A percentile compares a stretch with the other conserved stretches of the same genome.
Evolutionary conservation across 1,284 basidiomycete species (phyloP).

Genomic region (Ustilago vetiveriae): DNA sequence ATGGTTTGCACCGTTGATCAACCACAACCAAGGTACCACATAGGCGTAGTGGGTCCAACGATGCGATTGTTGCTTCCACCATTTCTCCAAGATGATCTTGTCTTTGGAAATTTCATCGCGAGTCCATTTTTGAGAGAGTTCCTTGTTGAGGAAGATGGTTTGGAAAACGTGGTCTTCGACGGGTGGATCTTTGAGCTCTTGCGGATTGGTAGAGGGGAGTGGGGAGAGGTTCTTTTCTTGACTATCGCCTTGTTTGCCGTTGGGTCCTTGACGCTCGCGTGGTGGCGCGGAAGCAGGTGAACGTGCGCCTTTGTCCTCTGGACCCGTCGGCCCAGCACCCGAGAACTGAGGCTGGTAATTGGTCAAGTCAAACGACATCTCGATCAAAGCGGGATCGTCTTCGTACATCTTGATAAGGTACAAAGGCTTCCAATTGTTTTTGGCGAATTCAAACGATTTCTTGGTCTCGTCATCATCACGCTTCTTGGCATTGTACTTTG

Average conservation of each 20-base stretch:
- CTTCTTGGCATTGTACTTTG: constrained; percentile 66
- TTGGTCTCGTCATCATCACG: constrained; percentile 67
- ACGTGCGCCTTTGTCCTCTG: constrained; percentile 19
- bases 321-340: constrained; percentile 42
- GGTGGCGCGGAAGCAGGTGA: constrained; percentile 40
- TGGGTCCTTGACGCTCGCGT: constrained; percentile 42
- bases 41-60: constrained; percentile 73
- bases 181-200: constrained; percentile 52
- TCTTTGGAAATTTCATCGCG: constrained; percentile 71
- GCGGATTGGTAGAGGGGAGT: constrained; percentile 22
- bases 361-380: constrained; percentile 73
- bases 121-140: constrained; percentile 71
- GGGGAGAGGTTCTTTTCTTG: constrained; percentile 31
- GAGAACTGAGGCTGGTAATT: constrained; percentile 73
- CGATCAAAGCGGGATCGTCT: constrained; percentile 72
- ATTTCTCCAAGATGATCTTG: constrained; percentile 72
- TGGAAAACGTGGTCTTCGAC: constrained; percentile 73
- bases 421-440: constrained; percentile 70
- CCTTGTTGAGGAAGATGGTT: constrained; percentile 75
- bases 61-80: constrained; percentile 75
- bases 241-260: constrained; percentile 40
- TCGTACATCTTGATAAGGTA: constrained; percentile 73
- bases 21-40: constrained; percentile 74
- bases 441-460: constrained; percentile 69
- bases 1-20: constrained; percentile 72